Evolutionary conservation across 2,329 filamentous ascomycete species (phyloP).

Genomic region (Ascochyta rabiei): DNA sequence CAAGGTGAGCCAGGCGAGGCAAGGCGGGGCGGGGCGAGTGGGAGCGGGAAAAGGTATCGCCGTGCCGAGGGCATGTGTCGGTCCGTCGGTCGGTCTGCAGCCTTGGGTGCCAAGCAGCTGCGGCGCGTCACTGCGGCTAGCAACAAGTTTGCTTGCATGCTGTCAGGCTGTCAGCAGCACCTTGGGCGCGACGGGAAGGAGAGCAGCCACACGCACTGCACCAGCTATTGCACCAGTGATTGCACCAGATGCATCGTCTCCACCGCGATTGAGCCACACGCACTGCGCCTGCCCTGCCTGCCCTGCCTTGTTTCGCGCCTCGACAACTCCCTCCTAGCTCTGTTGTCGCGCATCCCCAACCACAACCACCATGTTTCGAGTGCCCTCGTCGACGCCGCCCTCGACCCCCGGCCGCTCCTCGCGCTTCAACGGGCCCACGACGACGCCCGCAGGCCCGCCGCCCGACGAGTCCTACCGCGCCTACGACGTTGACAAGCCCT

Average conservation of each 20-base stretch:
- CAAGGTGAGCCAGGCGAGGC: not conserved
- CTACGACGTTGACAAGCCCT: slow-evolving; percentile 28
- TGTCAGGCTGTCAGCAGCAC: no score
- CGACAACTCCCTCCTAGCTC: slow-evolving; percentile 4
- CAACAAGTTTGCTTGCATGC: no score
- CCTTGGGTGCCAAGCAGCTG: slow-evolving; percentile 15
- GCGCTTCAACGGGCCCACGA: slow-evolving; percentile 53
- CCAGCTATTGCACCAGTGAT: no score
- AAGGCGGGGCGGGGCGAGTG: not conserved
- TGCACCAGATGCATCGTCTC: not conserved
- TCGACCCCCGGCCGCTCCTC: slow-evolving; percentile 44
- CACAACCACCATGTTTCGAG: slow-evolving; percentile 44
- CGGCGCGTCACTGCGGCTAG: slow-evolving; percentile 23
- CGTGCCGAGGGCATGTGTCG: not conserved
- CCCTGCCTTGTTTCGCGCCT: not conserved
- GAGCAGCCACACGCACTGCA: not conserved
- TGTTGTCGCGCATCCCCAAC: slow-evolving; percentile 1
- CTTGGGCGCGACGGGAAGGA: slow-evolving; percentile 19
- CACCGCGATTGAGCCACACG: not conserved
- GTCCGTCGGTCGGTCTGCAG: not conserved
- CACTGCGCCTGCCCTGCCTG: no score
- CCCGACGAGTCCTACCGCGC: slow-evolving; percentile 52
- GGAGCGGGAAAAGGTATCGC: no score
- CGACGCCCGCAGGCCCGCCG: slow-evolving; percentile 63
- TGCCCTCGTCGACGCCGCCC: slow-evolving; percentile 42